Base-by-base conservation (phyloP, 148 eudicot genomes). In the Amaranthus hypochondriacus region DNA sequence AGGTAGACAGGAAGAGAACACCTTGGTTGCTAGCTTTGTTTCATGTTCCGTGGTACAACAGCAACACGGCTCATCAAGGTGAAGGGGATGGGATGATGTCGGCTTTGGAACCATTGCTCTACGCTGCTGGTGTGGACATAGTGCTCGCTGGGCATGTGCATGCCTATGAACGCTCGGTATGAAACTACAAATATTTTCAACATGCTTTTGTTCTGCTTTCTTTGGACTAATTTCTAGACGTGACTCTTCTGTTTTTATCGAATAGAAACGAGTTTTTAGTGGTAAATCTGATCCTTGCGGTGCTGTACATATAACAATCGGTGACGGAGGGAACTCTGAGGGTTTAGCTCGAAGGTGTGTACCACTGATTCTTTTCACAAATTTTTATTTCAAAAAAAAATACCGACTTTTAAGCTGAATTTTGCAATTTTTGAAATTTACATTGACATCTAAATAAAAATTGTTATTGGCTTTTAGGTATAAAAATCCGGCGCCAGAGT, bases 21-120 rank as follows among this genome's bases (percentile, higher is more conserved):
- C 98, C 98, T 13, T 94, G 98, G 98, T 74, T 94, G 54, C 66
- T 94, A 70, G 96, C 88, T 61, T 75, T 88, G 67, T 92, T 94
- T 77, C 98, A 94, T 75, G 96, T 82, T 47, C 98, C 98, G 68
- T 94, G 98, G 98, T 94, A 94, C 77, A 94, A 94, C 77, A 94
- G 92, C 80, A 94, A 94, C 70, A 39, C 59, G 68, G 98, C 97
- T 84, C 98, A 94, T 82, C 96, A 90, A 81, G 87, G 96, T 69
- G 98, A 92, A 88, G 98, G 96, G 44, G 93, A 89, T 62, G 81
- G 70, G 50, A 94, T 94, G 98, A 94, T 86, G 98, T 79, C 80
- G 42, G 76, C 87, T 50, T 83, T 94, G 87, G 98, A 94, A 79
- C 96, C 93, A 46, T 79, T 92, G 87, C 88, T 94, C 69, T 79